These are phyloP conservation scores for Ceratobasidium theobromae DNA, from an alignment of 1,284 basidiomycete genomes.

Conservation along the genomic window DNA sequence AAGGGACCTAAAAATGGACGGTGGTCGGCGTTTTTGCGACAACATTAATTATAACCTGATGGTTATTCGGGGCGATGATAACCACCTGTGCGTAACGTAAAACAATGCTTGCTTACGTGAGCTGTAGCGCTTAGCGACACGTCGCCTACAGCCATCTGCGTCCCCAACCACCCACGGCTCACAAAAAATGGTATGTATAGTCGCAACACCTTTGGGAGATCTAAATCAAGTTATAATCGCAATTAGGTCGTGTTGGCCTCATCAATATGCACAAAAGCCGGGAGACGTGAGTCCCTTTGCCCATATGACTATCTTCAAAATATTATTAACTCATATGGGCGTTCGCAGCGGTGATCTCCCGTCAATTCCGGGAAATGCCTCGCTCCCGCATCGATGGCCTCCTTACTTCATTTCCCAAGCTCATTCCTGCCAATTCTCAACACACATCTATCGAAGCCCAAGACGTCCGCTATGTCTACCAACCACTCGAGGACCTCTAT, in stretches of 20 bases:
- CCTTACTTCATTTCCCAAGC: constrained; percentile 95
- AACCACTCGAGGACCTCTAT: constrained; percentile 97
- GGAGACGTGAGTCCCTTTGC: constrained; percentile 67
- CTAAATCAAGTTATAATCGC: background rate
- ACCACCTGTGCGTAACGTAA: too few species aligned
- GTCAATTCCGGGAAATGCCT: constrained; percentile 94
- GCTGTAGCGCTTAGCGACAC: constrained; percentile 6
- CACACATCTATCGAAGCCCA: constrained; percentile 94
- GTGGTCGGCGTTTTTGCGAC: too few species aligned
- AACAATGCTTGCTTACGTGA: background rate
- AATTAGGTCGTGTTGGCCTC: constrained; percentile 85
- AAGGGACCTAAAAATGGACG: too few species aligned
- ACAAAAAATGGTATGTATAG: background rate
- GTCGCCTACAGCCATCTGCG: background rate
- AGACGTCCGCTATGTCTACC: constrained; percentile 97
- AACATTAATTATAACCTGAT: too few species aligned
- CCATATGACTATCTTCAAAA: background rate
- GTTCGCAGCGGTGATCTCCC: constrained; percentile 83
- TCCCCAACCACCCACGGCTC: background rate
- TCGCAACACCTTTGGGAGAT: background rate
- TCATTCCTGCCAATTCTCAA: constrained; percentile 95
- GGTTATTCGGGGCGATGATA: too few species aligned
- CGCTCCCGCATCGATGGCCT: constrained; percentile 92
- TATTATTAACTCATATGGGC: background rate
- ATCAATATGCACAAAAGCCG: constrained; percentile 91